Conservation (phyloP, 768 basidiomycete species). For the Imleria badia region DNA sequence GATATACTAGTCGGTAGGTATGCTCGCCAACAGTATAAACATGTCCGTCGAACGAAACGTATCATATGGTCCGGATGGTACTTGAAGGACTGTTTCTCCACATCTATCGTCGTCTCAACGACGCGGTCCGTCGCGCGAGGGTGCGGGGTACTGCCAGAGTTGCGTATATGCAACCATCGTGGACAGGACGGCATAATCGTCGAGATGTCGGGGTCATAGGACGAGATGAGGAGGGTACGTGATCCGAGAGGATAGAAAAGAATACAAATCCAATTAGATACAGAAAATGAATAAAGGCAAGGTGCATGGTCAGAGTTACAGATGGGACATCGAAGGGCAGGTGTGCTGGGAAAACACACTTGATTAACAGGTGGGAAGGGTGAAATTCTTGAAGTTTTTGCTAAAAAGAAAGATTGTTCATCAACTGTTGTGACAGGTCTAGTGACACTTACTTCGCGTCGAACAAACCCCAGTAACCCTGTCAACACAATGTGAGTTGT, state of each 20-base stretch:
- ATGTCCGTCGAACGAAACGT: conserved; percentile 13
- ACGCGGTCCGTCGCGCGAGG: neutral
- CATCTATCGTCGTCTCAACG: conserved; percentile 1
- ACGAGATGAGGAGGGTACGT: neutral
- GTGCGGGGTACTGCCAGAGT: neutral
- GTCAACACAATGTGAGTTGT: conserved; percentile 10
- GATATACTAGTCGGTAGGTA: conserved; percentile 2
- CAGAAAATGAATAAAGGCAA: conserved; percentile 5
- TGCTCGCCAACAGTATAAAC: conserved; percentile 8
- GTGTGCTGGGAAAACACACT: neutral
- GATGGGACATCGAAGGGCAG: neutral
- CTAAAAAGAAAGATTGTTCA: conserved; percentile 35
- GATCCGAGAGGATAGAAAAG: conserved; percentile 7
- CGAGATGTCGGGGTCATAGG: neutral
- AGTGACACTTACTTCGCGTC: conserved; percentile 45
- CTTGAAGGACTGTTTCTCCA: neutral
- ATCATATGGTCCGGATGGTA: conserved; percentile 11
- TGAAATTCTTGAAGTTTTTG: conserved; percentile 70
- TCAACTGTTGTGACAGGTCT: conserved; percentile 21
- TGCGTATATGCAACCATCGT: neutral
- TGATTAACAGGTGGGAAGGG: conserved; percentile 55
- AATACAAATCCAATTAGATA: conserved; percentile 24
- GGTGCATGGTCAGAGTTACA: conserved; percentile 6
- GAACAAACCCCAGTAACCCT: conserved; percentile 68
- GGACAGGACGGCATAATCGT: neutral